phyloP scores from a whole-genome alignment of 2,329 filamentous ascomycete genomes.

The Cladosporium sp. region DNA sequence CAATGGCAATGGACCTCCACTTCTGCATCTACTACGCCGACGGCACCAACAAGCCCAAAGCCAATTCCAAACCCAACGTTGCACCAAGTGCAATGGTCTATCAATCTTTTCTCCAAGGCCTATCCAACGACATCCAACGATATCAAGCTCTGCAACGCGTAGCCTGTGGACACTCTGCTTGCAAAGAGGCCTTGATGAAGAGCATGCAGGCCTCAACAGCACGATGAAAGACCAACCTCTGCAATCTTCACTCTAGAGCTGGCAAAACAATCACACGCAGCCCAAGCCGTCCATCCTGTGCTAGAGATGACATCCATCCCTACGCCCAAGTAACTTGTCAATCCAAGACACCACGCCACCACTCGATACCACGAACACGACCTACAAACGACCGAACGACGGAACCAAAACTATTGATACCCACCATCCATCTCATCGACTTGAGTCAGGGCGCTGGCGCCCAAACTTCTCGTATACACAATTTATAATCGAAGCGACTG shows the following conservation, averaged over 20 bases:
- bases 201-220: not conserved
- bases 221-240: not conserved
- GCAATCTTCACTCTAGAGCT: too few species aligned
- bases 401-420: not conserved
- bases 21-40: conserved; percentile 10
- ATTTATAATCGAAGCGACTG: too few species aligned
- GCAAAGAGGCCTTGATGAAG: conserved; percentile 10
- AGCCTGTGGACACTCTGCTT: conserved; percentile 4
- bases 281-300: too few species aligned
- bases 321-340: too few species aligned
- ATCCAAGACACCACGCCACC: too few species aligned
- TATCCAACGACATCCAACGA: conserved; percentile 23
- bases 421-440: not conserved
- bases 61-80: not conserved
- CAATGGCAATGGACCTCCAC: conserved; percentile 14
- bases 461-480: too few species aligned
- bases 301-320: not conserved
- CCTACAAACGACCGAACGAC: not conserved
- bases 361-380: too few species aligned
- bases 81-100: conserved; percentile 15
- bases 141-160: conserved; percentile 15
- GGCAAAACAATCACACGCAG: too few species aligned
- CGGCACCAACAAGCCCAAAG: not conserved
- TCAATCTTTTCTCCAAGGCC: conserved; percentile 25
- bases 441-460: too few species aligned